Base-by-base conservation (phyloP, 257 asterid genomes). In the Schizonepeta tenuifolia region DNA sequence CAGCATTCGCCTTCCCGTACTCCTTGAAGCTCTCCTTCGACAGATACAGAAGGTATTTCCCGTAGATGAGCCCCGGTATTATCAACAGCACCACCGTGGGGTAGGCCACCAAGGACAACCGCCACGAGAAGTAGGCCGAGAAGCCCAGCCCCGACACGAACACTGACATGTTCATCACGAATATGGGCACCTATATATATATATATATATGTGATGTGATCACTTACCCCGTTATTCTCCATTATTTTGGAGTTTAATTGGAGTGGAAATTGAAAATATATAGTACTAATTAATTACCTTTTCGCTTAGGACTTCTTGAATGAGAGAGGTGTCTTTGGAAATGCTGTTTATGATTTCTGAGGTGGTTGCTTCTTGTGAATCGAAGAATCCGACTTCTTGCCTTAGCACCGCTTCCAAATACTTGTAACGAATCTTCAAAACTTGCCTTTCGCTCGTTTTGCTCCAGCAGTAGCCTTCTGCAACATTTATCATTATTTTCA, bases 381-480 rank as follows among this genome's bases (percentile, higher is more conserved):
- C 96, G 72, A 91, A 91, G 86, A 89, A 89, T 6, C 96, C 97
- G 43, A 91, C 96, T 81, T 91, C 97, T 82, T 91, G 97, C 73
- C 92, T 82, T 1, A 91, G 84, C 61, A 91, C 82, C 6, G 96
- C 89, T 75, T 91, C 93, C 87, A 91, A 71, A 73, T 91, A 91
- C 84, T 83, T 91, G 91, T 87, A 91, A 1, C 97, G 85, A 53
- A 89, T 84, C 79, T 77, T 81, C 47, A 91, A 60, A 36, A 89
- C 91, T 68, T 86, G 97, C 31, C 96, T 61, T 44, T 91, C 95
- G 26, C 97, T 91, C 3, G 95, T 91, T 75, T 85, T 89, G 80
- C 97, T 91, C 97, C 97, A 91, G 78, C 97, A 91, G 67, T 89
- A 91, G 4, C 97, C 97, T 79, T 91, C 97, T 89, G 77, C 47